Conservation (phyloP, 139 green algal species). For the Auxenochlorella pyrenoidosa region DNA sequence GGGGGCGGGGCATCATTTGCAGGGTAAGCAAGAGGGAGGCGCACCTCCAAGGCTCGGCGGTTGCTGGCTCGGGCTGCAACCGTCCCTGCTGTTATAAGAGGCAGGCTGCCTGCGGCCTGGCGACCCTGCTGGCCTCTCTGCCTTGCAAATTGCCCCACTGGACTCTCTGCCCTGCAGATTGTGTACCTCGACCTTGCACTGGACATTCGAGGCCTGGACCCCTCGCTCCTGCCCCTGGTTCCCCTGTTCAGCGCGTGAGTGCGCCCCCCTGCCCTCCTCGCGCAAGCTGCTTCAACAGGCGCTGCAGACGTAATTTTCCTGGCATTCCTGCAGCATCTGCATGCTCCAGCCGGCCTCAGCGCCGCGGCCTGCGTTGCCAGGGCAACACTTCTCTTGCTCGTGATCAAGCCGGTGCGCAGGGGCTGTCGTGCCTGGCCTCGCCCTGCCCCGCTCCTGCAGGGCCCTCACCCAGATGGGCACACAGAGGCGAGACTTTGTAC, state of each 20-base stretch:
- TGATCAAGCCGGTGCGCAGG: too few relatives aligned
- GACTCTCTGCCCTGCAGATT: conserved; percentile 66
- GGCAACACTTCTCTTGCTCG: too few relatives aligned
- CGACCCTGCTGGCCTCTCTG: background rate
- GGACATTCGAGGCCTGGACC: conserved; percentile 73
- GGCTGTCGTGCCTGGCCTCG: background rate
- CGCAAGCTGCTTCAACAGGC: background rate
- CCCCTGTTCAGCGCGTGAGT: conserved; percentile 92
- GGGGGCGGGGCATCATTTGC: background rate
- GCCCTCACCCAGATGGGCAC: conserved; percentile 90
- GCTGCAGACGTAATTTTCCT: too few relatives aligned
- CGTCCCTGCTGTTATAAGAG: too few relatives aligned
- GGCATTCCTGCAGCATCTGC: too few relatives aligned
- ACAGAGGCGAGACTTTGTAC: conserved; percentile 84
- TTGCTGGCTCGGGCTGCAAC: too few relatives aligned
- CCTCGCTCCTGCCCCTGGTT: conserved; percentile 90
- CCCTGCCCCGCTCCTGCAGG: conserved; percentile 59
- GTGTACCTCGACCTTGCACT: conserved; percentile 90
- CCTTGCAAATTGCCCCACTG: background rate
- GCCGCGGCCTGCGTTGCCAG: too few relatives aligned
- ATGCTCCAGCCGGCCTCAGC: too few relatives aligned
- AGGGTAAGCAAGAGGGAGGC: background rate
- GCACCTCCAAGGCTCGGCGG: too few relatives aligned
- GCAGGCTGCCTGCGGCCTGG: too few relatives aligned
- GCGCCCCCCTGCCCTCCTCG: conserved; percentile 45